Base-by-base conservation (phyloP, 768 basidiomycete genomes). In the Lactarius akahatsu region DNA sequence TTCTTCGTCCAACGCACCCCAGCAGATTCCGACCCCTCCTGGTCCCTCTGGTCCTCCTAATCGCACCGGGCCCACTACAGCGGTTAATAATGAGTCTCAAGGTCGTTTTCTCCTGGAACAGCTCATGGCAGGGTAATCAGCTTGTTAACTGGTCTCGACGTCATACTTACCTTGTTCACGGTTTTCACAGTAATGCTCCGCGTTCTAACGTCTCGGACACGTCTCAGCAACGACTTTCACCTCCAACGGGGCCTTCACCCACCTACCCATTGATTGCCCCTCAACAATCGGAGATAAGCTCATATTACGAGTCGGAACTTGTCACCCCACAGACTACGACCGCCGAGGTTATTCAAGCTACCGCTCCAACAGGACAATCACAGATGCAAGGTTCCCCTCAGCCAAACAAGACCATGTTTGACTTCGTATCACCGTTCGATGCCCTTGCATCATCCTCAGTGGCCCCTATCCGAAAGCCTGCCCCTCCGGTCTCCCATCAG, bases 401-500 rank as follows among this genome's bases (percentile, higher is more conserved):
- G 50, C 83, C 88, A 28, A 88, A 86, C 71, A 88, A 89, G 75
- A 89, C 90, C 58, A 86, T 92, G 83, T 94, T 94, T 71, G 91
- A 93, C 45, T 94, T 91, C 67, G 82, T 89, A 59, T 92, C 91
- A 58, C 88, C 92, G 2, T 93, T 94, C 71, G 92, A 94, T 71
- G 91, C 90, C 30, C 82, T 94, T 56, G 81, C 77, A n/a, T 69
- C 85, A 9, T 77, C 81, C n/a, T 73, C 83, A 11, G 40, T 73
- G 0, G 73, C 74, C 50, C 63, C 81, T 20, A 75, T 83, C 80
- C 90, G 91, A 74, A 91, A 91, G 74, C 86, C 89, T 23, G 83
- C 84, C 3, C 89, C 86, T 13, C 68, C 79, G 67, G 62, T 70
- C 55, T 72, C 56, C 78, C 79, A 56, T 20, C 72, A 61, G 67